These are phyloP conservation scores for Colletotrichum sp. DNA, from an alignment of 2,329 filamentous ascomycete genomes.

Conservation along the genomic window DNA sequence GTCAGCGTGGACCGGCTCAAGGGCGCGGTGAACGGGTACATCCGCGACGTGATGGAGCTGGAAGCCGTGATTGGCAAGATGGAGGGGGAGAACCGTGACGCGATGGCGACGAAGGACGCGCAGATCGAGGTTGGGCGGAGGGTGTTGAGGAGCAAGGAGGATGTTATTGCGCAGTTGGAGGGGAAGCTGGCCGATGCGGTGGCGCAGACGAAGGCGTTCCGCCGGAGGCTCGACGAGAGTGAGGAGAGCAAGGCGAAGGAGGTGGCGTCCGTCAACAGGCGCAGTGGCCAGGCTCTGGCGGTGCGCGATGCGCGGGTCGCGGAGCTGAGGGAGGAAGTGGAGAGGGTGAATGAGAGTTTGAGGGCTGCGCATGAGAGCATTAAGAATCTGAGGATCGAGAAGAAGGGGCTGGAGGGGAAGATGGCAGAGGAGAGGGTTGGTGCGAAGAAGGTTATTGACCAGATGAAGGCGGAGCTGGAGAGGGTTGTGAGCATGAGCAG, in stretches of 20 bases:
- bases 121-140: conserved; percentile 38
- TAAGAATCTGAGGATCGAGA: conserved; percentile 50
- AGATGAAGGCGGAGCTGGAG: conserved; percentile 58
- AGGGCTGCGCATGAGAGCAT: conserved; percentile 53
- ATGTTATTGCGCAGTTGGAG: conserved; percentile 47
- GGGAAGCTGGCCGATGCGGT: conserved; percentile 45
- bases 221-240: conserved; percentile 40
- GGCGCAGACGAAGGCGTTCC: conserved; percentile 41
- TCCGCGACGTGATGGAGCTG: conserved; percentile 58
- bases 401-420: conserved; percentile 38
- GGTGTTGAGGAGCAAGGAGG: conserved; percentile 39
- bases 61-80: conserved; percentile 55
- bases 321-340: conserved; percentile 55
- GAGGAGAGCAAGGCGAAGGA: conserved; percentile 38
- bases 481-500: conserved; percentile 51
- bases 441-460: conserved; percentile 50
- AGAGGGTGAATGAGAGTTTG: conserved; percentile 49
- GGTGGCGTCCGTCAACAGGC: conserved; percentile 39
- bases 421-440: conserved; percentile 42
- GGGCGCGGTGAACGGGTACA: conserved; percentile 57
- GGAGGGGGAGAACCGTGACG: conserved; percentile 44
- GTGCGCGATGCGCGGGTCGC: conserved; percentile 54
- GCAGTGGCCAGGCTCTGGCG: conserved; percentile 53
- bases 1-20: conserved; percentile 54
- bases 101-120: conserved; percentile 33